phyloP scores from a whole-genome alignment of 352 stramenopile genomes.

The Phytophthora uliginosa region DNA sequence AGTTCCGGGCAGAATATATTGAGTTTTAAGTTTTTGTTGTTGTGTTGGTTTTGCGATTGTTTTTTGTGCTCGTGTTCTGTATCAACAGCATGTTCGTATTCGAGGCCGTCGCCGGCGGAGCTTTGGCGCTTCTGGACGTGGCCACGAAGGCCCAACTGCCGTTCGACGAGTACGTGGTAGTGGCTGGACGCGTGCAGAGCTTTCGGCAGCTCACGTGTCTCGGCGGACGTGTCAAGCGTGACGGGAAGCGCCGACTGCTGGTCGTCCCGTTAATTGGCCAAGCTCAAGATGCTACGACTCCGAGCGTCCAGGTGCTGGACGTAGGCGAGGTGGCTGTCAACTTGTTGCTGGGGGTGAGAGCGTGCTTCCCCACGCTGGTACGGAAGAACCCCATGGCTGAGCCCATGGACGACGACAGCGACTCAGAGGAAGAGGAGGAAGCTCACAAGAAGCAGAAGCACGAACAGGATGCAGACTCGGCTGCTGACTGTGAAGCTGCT shows the following conservation, averaged over 20 bases:
- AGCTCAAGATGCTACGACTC: conserved; percentile 11
- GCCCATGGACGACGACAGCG: conserved; percentile 37
- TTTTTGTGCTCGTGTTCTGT: conserved; percentile 1
- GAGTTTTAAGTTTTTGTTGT: conserved; percentile 20
- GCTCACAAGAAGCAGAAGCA: conserved; percentile 41
- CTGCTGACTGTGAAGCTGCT: conserved; percentile 6
- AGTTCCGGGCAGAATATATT: conserved; percentile 10
- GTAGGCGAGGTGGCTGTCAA: conserved; percentile 64
- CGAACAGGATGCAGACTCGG: conserved; percentile 18
- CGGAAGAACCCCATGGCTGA: conserved; percentile 54
- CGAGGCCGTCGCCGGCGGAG: conserved; percentile 24
- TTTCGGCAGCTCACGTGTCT: conserved; percentile 69
- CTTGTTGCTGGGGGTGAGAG: conserved; percentile 60
- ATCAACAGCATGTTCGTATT: conserved; percentile 59
- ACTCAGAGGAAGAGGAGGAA: conserved; percentile 50
- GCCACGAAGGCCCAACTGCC: conserved; percentile 59
- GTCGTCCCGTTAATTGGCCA: conserved; percentile 51
- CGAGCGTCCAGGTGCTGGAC: conserved; percentile 61
- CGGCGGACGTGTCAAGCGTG: conserved; percentile 62
- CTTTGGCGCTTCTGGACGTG: conserved; percentile 47
- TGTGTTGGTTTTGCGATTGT: neutral
- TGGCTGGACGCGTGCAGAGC: conserved; percentile 48
- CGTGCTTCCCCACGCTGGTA: conserved; percentile 78
- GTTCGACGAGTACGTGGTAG: conserved; percentile 67
- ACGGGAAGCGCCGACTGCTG: conserved; percentile 51